Base-by-base conservation (phyloP, 2,329 filamentous ascomycete genomes). In the Dendrostoma leiphaemia region DNA sequence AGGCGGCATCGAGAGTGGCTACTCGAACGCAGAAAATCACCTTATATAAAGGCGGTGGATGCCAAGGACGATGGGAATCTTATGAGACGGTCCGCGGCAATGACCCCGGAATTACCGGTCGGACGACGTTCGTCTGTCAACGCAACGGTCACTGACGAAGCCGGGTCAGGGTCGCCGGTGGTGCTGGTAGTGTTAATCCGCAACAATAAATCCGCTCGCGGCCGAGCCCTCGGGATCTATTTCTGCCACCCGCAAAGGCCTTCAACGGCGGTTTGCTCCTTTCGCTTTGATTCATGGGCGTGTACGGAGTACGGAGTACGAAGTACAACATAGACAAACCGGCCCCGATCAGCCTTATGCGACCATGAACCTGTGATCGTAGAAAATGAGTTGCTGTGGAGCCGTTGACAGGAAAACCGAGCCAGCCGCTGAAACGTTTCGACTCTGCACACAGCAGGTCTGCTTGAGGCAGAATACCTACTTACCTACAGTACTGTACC, bases 141-240 rank as follows among this genome's bases (percentile, higher is more conserved):
- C 32, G 41, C 31, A 13, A 52, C 29, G 35, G 34, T 34, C 12
- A 19, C 3, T 21, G 40, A 13, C 17, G 26, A 29, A n/a, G n/a
- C n/a, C n/a, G n/a, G n/a, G n/a, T n/a, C n/a, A n/a, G 31, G 38
- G 31, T 52, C 38, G 40, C 50, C 40, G 45, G 10, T 13, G 26
- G 15, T 28, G 12, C 38, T n/a, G n/a, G 15, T 9, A 31, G 29
- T 34, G 24, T 37, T 40, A 24, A 21, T 48, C 46, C 32, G 47
- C 19, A 47, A 31, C 35, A 26, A 19, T 52, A 56, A 56, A 24
- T 52, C 53, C 48, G 48, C 31, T 24, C 35, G 38, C 32, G 9
- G 48, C 48, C 53, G 41, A 52, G 48, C 29, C 28, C 5, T 56
- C 53, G 53, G 53, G 3, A 15, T 12, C 48, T 51, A 56, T 35